Base-by-base conservation (phyloP, 257 asterid genomes). In the Scutellaria galericulata region DNA sequence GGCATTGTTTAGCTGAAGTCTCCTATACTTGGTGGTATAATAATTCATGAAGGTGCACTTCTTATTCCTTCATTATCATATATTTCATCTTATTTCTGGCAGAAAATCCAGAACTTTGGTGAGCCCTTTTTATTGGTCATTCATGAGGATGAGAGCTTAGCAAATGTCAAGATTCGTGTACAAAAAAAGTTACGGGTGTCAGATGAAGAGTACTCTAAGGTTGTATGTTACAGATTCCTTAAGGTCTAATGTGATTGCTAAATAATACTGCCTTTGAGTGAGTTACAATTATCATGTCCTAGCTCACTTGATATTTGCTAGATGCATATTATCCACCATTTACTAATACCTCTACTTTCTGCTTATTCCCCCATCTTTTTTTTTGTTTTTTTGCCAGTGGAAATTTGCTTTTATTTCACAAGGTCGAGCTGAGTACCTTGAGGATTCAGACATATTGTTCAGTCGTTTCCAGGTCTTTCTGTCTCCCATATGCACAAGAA, bases 101-200 rank as follows among this genome's bases (percentile, higher is more conserved):
- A 84, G 92, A 80, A 83, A 71, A 75, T 87, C 57, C 83, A 84
- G 45, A 83, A 87, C 77, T 87, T 87, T 47, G 89, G 89, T 13
- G 84, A 84, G 55, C 92, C 92, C 12, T 87, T 87, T 72, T 73
- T 87, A 59, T 56, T 84, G 81, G 86, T 74, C 73, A 81, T 87
- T 73, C 88, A 65, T 5, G 86, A 78, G 73, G 82, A 74, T 51
- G 92, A 87, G 70, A 78, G 48, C 12, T 78, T 87, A 75, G 79
- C 89, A 66, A 72, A 83, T 27, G 68, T 87, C 70, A 87, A 75
- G 80, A 52, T 41, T 66, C 88, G 84, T 48, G 37, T 84, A 20
- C 89, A 87, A 79, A 84, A 83, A 74, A 87, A 81, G 75, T 81
- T 87, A 72, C 81, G 50, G 50, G 83, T 87, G 46, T 78, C 88